Conservation (phyloP, 306 rosid genomes). For the Prunus davidiana region DNA sequence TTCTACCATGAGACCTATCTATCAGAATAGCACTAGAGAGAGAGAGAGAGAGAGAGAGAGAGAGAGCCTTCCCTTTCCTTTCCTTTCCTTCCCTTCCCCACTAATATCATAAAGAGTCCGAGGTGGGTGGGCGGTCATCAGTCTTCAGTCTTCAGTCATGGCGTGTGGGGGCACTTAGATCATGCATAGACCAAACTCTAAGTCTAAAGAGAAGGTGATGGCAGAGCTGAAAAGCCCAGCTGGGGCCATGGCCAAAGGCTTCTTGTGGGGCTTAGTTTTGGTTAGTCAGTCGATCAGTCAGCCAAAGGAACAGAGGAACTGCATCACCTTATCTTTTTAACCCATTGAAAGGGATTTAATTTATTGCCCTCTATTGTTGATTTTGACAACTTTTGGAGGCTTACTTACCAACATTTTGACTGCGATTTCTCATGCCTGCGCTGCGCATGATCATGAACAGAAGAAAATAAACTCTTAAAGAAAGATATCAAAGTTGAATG, state of each 20-base stretch:
- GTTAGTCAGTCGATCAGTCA: neutral
- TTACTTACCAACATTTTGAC: slow-evolving; percentile 30
- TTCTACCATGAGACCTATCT: slow-evolving; percentile 19
- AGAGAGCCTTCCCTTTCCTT: slow-evolving; percentile 12
- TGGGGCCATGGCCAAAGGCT: neutral
- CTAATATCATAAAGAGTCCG: slow-evolving; percentile 23
- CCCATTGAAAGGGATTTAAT: slow-evolving; percentile 34
- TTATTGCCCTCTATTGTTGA: slow-evolving; percentile 13
- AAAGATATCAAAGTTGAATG: neutral
- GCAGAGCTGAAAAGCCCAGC: slow-evolving; percentile 13
- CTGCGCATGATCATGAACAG: slow-evolving; percentile 39
- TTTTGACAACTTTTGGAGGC: slow-evolving; percentile 35
- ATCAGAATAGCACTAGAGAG: slow-evolving; percentile 10
- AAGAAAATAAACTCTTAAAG: neutral
- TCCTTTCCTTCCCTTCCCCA: slow-evolving; percentile 21
- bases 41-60: neutral
- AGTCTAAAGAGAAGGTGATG: slow-evolving; percentile 24
- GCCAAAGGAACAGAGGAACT: neutral
- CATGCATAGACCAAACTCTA: slow-evolving; percentile 4
- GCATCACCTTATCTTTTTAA: neutral
- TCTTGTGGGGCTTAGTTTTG: neutral
- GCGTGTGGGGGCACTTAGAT: slow-evolving; percentile 36
- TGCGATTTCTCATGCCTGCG: slow-evolving; percentile 26
- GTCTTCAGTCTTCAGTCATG: slow-evolving; percentile 4
- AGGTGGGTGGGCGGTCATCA: slow-evolving; percentile 34